Evolutionary conservation across 257 asterid genomes (phyloP).

Genomic region (Misopates orontium): DNA sequence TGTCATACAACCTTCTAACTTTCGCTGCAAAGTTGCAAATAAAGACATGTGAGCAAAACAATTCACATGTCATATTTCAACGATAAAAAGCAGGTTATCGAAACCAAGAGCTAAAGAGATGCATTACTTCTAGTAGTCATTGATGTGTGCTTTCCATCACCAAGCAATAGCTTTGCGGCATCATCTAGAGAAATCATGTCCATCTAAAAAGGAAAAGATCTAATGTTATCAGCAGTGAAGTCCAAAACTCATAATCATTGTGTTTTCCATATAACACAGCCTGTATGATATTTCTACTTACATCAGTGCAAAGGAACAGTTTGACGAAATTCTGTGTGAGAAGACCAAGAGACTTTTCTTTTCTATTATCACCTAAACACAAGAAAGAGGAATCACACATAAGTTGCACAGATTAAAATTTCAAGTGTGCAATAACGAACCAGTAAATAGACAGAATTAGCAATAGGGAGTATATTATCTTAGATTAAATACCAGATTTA

Average conservation of each 20-base stretch:
- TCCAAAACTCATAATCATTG: not conserved
- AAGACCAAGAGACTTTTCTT: constrained; percentile 90
- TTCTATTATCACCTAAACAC: constrained; percentile 64
- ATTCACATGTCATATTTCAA: constrained; percentile 7
- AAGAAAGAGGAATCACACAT: not conserved
- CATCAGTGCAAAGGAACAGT: constrained; percentile 90
- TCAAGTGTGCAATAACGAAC: not conserved
- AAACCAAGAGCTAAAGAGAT: constrained; percentile 2
- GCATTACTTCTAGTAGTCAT: constrained; percentile 94
- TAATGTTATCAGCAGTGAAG: constrained; percentile 10
- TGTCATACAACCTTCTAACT: constrained; percentile 90
- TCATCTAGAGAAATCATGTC: constrained; percentile 91
- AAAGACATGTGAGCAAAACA: constrained; percentile 22
- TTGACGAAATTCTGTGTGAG: constrained; percentile 95
- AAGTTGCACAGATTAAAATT: not conserved
- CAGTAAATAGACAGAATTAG: not conserved
- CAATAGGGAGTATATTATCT: not conserved
- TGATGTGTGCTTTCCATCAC: constrained; percentile 76
- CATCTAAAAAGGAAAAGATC: constrained; percentile 44
- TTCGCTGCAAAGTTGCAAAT: constrained; percentile 60
- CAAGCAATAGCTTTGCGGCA: constrained; percentile 94
- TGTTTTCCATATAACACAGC: not conserved
- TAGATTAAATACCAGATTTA: constrained; percentile 42
- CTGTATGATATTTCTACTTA: constrained; percentile 36
- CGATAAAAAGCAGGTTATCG: not conserved